Evolutionary conservation across 768 basidiomycete genomes (phyloP).

Genomic region (Dioszegia hungarica): DNA sequence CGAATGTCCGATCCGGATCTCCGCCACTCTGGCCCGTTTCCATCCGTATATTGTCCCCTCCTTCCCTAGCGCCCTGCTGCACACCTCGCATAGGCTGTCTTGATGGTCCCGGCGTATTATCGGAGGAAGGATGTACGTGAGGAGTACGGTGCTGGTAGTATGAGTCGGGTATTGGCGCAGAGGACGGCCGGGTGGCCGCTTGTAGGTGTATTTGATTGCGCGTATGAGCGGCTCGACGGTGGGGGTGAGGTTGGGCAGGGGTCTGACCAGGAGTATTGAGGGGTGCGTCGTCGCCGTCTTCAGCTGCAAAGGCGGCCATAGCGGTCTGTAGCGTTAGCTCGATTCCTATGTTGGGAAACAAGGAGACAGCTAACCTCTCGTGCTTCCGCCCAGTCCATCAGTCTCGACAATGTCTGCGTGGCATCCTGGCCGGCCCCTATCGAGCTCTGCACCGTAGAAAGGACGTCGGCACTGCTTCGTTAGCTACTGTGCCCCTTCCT

Average conservation of each 20-base stretch:
- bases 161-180: not conserved
- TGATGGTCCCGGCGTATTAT: not conserved
- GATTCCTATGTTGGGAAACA: not conserved
- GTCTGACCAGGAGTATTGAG: not conserved
- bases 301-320: constrained; percentile 41
- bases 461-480: constrained; percentile 30
- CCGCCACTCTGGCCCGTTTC: not conserved
- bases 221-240: not conserved
- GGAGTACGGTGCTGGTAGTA: not conserved
- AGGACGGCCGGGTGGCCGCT: not conserved
- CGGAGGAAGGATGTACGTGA: not conserved
- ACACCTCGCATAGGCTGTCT: not conserved
- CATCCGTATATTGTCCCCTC: no score
- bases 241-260: not conserved
- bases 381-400: constrained; percentile 46
- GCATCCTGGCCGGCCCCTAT: constrained; percentile 36
- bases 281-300: constrained; percentile 24
- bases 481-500: not conserved
- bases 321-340: constrained; percentile 23
- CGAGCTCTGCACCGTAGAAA: constrained; percentile 35
- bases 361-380: constrained; percentile 29
- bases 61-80: not conserved
- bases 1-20: constrained; percentile 5
- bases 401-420: constrained; percentile 23
- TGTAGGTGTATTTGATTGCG: not conserved